Base-by-base conservation (phyloP, 169 alveolate genomes). In the Eimeria tenella region DNA sequence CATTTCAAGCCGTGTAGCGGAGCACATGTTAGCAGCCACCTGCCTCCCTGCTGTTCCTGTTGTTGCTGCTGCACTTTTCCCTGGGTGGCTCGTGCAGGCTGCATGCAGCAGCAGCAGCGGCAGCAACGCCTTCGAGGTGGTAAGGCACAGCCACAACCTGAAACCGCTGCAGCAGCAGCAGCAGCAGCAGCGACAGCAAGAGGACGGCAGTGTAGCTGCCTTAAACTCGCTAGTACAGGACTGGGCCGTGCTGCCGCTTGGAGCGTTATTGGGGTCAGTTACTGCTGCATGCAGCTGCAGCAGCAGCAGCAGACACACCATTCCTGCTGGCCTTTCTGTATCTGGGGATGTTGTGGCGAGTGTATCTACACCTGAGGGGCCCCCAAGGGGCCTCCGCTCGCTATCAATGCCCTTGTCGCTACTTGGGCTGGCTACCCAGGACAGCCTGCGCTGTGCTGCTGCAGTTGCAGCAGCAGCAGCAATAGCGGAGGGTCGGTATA, bases 271-370 rank as follows among this genome's bases (percentile, higher is more conserved):
- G 62, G 88, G 88, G n/a, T 42, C 88, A 9, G 88, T 55, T 5
- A 79, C 55, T n/a, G 88, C 88, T 17, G 88, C 88, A 0, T 21
- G 63, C 70, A 55, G 52, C 53, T 52, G 88, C 88, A 79, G 88
- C 88, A 79, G 88, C 88, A 31, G 88, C 88, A 79, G 88, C 88
- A 73, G 83, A 73, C 83, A 73, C 83, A 31, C 58, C 83, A 73
- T 52, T n/a, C 83, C 83, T 11, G 60, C 58, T 6, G 88, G 88
- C 52, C 11, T 53, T 42, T 11, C 6, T 25, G 17, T 19, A 17
- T 52, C 49, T 25, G 42, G 71, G 8, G 88, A 79, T 4, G 17
- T 79, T 21, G 88, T 55, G 21, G 88, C 25, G 10, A 79, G 88
- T 55, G 73, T 79, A 42, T 55, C 71, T 55, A 79, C 88, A 53